phyloP scores from a whole-genome alignment of 805 yeast genomes.

The Teunomyces pallodes region DNA sequence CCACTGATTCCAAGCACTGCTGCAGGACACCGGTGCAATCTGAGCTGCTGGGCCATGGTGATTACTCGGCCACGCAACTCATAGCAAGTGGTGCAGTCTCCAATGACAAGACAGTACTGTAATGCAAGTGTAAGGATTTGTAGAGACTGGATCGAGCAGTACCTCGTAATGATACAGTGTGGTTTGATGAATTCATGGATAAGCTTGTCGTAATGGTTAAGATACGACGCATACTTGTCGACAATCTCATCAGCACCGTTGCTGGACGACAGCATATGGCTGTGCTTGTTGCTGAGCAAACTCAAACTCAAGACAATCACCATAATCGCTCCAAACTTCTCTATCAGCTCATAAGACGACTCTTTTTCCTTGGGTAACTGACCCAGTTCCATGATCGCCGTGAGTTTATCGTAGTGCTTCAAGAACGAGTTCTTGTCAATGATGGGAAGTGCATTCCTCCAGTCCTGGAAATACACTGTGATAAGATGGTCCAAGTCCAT shows the following conservation, averaged over 20 bases:
- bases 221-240: conserved; percentile 17
- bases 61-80: conserved; percentile 72
- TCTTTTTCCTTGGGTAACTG: conserved; percentile 3
- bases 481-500: conserved; percentile 66
- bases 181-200: conserved; percentile 60
- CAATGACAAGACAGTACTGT: conserved; percentile 67
- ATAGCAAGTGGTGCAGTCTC: conserved; percentile 72
- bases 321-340: conserved; percentile 56
- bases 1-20: conserved; percentile 68
- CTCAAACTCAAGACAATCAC: conserved; percentile 49
- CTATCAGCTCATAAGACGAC: conserved; percentile 34
- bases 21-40: conserved; percentile 84
- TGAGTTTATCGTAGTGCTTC: conserved; percentile 50
- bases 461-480: conserved; percentile 67
- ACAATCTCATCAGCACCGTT: conserved; percentile 12
- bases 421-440: conserved; percentile 69
- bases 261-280: conserved; percentile 11
- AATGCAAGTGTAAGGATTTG: conserved; percentile 69
- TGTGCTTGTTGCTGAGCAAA: conserved; percentile 41
- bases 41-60: conserved; percentile 80
- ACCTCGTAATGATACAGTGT: conserved; percentile 54
- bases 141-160: conserved; percentile 64
- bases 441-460: conserved; percentile 72
- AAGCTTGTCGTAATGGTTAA: conserved; percentile 55
- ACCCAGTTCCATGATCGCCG: conserved; percentile 41